Evolutionary conservation across 192 early-diverging fungal genomes (phyloP).

Genomic region (Borealophlyctis nickersoniae): DNA sequence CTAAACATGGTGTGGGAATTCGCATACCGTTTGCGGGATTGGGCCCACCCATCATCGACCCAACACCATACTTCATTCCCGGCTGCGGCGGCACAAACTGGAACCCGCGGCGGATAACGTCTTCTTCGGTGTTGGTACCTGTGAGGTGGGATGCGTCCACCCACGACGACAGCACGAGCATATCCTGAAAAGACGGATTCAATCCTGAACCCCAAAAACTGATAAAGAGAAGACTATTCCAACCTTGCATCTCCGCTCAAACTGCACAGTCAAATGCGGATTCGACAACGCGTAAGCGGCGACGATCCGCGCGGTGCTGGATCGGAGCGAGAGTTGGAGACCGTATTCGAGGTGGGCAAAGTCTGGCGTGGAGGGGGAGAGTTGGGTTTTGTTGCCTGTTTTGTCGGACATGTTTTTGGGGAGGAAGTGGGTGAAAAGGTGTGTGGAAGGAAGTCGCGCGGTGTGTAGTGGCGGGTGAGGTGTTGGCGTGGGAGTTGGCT

Average conservation of each 20-base stretch:
- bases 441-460: too few species aligned
- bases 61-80: conserved; percentile 44
- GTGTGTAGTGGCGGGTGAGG: too few species aligned
- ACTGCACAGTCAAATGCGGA: conserved; percentile 47
- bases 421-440: too few species aligned
- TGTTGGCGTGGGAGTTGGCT: too few species aligned
- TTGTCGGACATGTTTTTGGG: conserved; percentile 17
- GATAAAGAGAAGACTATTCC: neutral
- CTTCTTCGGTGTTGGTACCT: conserved; percentile 58
- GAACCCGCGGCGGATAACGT: conserved; percentile 54
- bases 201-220: neutral
- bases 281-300: conserved; percentile 48
- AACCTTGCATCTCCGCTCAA: conserved; percentile 53
- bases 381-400: conserved; percentile 35
- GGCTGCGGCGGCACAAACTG: conserved; percentile 38
- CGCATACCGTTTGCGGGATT: too few species aligned
- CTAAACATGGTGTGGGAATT: too few species aligned
- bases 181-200: conserved; percentile 29
- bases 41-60: conserved; percentile 15
- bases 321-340: conserved; percentile 50
- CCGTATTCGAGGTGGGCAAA: conserved; percentile 53
- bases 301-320: conserved; percentile 56
- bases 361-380: conserved; percentile 43
- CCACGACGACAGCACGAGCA: conserved; percentile 41
- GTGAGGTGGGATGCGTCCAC: conserved; percentile 42